phyloP scores from a whole-genome alignment of 148 eudicot species.

The Polygonum maritimum region DNA sequence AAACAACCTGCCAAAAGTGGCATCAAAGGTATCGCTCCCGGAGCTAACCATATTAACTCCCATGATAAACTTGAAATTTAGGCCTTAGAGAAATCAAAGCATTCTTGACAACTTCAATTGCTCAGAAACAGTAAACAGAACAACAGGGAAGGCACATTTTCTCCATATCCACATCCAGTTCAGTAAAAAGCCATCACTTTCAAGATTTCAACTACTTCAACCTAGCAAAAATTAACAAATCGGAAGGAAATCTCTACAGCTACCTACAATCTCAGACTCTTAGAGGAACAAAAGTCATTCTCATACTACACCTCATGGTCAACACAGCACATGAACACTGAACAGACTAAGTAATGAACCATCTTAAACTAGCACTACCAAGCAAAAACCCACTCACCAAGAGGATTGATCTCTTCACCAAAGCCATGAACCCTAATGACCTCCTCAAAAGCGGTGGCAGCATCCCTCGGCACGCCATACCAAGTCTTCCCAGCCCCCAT shows the following conservation, averaged over 20 bases:
- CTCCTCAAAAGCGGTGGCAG: constrained; percentile 84
- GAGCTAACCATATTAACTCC: background rate
- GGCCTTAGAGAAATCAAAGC: background rate
- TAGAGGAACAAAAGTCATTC: background rate
- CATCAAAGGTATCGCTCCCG: background rate
- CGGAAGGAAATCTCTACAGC: background rate
- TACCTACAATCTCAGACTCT: constrained; percentile 2
- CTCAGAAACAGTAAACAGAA: background rate
- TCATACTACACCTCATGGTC: background rate
- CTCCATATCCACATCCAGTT: background rate
- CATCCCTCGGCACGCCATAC: constrained; percentile 96
- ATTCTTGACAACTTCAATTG: background rate
- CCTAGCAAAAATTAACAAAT: background rate
- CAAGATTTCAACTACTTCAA: background rate
- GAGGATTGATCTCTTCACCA: constrained; percentile 94
- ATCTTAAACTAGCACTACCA: no score
- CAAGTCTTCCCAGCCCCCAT: constrained; percentile 85
- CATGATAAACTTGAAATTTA: background rate
- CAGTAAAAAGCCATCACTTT: background rate
- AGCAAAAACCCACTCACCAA: constrained; percentile 31
- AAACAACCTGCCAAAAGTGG: background rate
- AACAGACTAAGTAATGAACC: no score
- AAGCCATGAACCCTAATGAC: constrained; percentile 82
- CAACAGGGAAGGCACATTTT: background rate
- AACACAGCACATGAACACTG: no score